Evolutionary conservation across 2,329 filamentous ascomycete genomes (phyloP), one percentile per base, ranked within the genome.

Genomic region (Botrytis elliptica): DNA sequence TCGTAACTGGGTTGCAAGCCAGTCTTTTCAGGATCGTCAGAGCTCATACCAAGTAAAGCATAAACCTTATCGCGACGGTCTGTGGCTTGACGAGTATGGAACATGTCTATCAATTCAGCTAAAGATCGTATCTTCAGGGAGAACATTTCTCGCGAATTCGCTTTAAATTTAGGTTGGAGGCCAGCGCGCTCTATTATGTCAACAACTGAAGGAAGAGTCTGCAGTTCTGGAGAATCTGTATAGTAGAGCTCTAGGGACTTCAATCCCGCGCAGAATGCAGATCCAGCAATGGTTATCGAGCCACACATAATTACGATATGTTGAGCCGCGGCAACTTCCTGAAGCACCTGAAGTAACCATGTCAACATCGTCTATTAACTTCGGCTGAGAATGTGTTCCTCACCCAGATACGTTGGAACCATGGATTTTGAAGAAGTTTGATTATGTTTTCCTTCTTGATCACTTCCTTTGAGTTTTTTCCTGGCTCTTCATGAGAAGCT

Each of bases 151-250:
- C 0, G 0, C 9, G 6, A 5, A 12, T 5, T 52, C 3, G 9
- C 46, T 52, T 2, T 25, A 0, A 25, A 5, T 52, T 52, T 52
- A 3, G 46, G 4, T 52, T 1, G 46, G 46, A 52, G 1, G 14
- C 10, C 22, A 52, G 46, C 10, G 0, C 10, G 4, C 4, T 25
- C 22, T 52, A 52, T 49, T 5, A 25, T 0, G 0, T 49, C 0
- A 0, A 49, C 0, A 25, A 49, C 4, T 49, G 9, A 49, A 25
- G 22, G 46, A 25, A 49, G 4, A 12, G 9, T 49, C 22, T 49
- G 22, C 9, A 25, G 1, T 12, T 2, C 46, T 0, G 9, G 20
- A 49, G 1, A 49, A 49, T 49, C 9, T 5, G 9, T 4, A 12
- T 25, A 12, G 3, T 0, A 5, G 22, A 25, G 46, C 0, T 49